These are phyloP conservation scores for Spathaspora boniae DNA, from an alignment of 805 yeast species.

Conservation along the genomic window DNA sequence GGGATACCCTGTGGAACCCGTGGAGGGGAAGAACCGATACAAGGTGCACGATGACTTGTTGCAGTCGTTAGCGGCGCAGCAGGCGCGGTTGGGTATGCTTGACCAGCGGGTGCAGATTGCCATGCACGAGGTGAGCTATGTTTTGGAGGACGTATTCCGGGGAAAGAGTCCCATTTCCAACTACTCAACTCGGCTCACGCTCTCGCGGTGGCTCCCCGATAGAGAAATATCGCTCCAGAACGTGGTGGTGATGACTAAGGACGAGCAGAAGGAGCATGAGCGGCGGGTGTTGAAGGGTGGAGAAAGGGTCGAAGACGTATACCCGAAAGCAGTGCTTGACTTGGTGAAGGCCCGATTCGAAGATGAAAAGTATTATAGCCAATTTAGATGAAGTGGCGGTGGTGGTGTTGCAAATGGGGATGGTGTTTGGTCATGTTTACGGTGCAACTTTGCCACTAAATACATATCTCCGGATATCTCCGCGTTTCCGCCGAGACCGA, in stretches of 20 bases:
- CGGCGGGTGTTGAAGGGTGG: conserved; percentile 66
- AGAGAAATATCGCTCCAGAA: conserved; percentile 68
- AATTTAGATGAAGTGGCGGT: conserved; percentile 31
- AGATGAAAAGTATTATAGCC: conserved; percentile 72
- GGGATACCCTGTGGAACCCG: conserved; percentile 87
- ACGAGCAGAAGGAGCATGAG: conserved; percentile 83
- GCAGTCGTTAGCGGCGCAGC: conserved; percentile 84
- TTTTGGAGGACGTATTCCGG: conserved; percentile 87
- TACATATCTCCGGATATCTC: too few relatives aligned
- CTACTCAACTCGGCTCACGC: conserved; percentile 71
- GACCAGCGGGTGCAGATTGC: conserved; percentile 78
- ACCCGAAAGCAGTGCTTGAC: conserved; percentile 54
- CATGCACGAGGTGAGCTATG: conserved; percentile 69
- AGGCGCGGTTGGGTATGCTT: conserved; percentile 66
- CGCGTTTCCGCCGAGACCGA: too few relatives aligned
- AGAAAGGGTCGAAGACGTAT: conserved; percentile 60
- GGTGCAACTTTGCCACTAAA: too few relatives aligned
- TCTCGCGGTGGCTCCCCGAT: conserved; percentile 80
- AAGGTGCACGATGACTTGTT: conserved; percentile 81
- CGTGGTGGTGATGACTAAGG: conserved; percentile 82
- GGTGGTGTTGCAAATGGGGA: too few relatives aligned
- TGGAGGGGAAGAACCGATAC: conserved; percentile 84
- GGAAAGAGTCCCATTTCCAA: conserved; percentile 90
- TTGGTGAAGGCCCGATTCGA: conserved; percentile 59
- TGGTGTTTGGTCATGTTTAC: too few relatives aligned